phyloP scores from a whole-genome alignment of 2,329 filamentous ascomycete genomes.

The Penicillium sp. region DNA sequence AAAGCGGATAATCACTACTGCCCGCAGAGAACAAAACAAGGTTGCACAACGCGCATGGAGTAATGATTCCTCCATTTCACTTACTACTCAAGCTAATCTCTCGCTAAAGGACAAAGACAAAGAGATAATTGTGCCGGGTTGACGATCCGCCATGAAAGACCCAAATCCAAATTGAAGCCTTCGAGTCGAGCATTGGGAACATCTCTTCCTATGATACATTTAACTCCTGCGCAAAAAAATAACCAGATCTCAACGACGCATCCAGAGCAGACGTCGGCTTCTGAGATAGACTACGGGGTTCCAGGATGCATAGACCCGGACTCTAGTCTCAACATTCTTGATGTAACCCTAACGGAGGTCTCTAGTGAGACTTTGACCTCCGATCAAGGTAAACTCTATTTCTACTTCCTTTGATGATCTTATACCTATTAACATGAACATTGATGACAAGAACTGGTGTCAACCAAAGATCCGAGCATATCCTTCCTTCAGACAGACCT shows the following conservation, averaged over 20 bases:
- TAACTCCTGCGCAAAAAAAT: not conserved
- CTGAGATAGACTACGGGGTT: not conserved
- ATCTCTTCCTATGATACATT: not conserved
- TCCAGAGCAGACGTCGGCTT: not conserved
- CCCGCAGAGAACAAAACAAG: slow-evolving; percentile 41
- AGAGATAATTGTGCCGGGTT: not conserved
- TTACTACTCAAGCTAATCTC: not conserved
- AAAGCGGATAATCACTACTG: slow-evolving; percentile 38
- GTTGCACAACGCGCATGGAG: slow-evolving; percentile 38
- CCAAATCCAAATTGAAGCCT: not conserved
- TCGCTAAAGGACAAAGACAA: slow-evolving; percentile 7
- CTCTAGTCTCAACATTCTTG: not conserved
- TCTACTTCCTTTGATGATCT: not conserved
- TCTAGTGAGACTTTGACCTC: not conserved
- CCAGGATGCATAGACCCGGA: not conserved
- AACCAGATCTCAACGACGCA: not conserved
- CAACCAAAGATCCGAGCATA: not conserved
- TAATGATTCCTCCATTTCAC: slow-evolving; percentile 17
- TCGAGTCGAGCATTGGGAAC: not conserved
- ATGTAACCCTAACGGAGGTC: not conserved
- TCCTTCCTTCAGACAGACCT: slow-evolving; percentile 1
- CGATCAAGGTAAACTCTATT: not conserved
- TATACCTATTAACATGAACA: not conserved
- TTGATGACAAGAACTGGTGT: not conserved
- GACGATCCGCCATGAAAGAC: not conserved